Base-by-base conservation (phyloP, 257 asterid genomes). In the Solanum chmielewskii region DNA sequence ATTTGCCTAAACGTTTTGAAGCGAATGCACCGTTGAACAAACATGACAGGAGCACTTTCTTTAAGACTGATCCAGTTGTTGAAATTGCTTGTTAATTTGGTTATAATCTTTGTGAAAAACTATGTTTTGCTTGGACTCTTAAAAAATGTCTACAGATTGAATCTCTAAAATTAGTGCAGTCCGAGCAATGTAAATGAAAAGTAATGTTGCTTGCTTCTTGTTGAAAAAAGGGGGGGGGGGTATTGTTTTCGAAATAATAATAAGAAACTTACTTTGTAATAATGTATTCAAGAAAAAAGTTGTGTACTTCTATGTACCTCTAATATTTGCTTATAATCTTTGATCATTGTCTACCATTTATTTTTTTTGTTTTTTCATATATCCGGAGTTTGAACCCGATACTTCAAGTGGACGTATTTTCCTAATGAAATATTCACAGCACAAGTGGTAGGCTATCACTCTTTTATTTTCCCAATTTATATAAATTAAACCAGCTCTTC, bases 1-100 rank as follows among this genome's bases (percentile, higher is more conserved):
- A 94, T 84, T 91, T 96, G 39, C 94, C 94, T 0, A 85, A 52
- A 74, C 88, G 96, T 44, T 91, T 83, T 45, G 92, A 92, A 84
- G 59, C 91, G 69, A 91, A 91, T 75, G 95, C 93, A 0, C 92
- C 93, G 25, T 88, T 94, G 42, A 93, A 87, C 64, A 90, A 86
- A 91, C 93, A 94, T 20, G 86, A 88, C 4, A 82, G 97, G 89
- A 89, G 86, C 87, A 92, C 96, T 20, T 96, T 96, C 88, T 96
- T 93, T 44, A 90, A 84, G 4, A 76, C 88, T 0, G 95, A 96
- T 93, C 97, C 98, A 4, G 92, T 93, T 9, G 86, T 92, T 18
- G 73, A 85, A 44, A 16, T 44, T 44, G 25, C 16, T 25, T 78
- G n/a, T 44, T 75, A 66, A 25, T 64, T 31, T 8, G 25, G 64